Percentiles rank a stretch among this genome's conserved stretches.
Evolutionary conservation across 176 grass and related monocot species (phyloP).

Genomic region (Puccinellia tenuiflora): DNA sequence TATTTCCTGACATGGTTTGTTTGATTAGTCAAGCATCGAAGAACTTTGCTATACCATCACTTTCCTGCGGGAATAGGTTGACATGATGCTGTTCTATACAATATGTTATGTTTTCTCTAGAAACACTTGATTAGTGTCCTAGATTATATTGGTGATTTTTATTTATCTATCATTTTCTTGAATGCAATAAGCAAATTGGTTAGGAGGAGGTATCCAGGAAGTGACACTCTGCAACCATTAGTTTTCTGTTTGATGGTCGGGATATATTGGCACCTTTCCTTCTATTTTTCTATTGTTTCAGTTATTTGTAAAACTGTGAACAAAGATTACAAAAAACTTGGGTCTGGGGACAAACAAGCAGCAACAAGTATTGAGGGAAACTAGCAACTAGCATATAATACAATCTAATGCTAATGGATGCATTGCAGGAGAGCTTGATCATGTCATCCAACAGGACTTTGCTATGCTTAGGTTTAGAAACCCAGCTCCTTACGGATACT

Average conservation of each 20-base stretch:
- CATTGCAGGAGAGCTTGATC: slow-evolving; percentile 10
- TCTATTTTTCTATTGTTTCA: background rate
- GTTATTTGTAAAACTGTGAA: background rate
- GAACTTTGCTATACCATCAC: background rate
- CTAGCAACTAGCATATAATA: background rate
- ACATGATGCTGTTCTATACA: background rate
- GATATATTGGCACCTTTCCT: background rate
- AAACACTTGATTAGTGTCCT: background rate
- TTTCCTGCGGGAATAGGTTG: background rate
- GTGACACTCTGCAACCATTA: background rate
- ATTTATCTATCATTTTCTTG: background rate
- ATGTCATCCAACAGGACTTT: background rate
- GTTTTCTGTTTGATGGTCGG: background rate
- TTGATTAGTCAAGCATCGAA: background rate
- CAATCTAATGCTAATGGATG: background rate
- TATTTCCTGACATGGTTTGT: background rate
- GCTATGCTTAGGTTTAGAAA: background rate
- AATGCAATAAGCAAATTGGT: background rate
- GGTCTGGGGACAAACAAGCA: background rate
- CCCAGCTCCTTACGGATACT: background rate
- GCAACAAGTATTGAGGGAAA: background rate
- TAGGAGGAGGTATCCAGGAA: background rate
- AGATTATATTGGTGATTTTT: background rate
- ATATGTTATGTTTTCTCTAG: background rate
- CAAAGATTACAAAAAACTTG: background rate